These are phyloP conservation scores for Fraxinus excelsior DNA, from an alignment of 257 asterid species.

Conservation along the genomic window DNA sequence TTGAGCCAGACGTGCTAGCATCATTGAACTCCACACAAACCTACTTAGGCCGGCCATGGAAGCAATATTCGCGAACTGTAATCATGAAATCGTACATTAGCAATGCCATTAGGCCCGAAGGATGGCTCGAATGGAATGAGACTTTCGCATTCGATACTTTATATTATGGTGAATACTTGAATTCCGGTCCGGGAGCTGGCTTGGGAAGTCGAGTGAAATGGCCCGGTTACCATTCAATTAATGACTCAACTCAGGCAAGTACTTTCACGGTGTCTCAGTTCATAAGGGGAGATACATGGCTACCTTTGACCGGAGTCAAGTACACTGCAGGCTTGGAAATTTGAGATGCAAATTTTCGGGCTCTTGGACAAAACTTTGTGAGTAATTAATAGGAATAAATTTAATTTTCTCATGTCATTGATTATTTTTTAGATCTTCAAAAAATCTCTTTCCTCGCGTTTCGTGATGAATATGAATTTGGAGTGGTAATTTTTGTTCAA, in stretches of 20 bases:
- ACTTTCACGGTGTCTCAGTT: constrained; percentile 50
- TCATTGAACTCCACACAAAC: constrained; percentile 41
- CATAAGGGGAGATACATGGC: constrained; percentile 54
- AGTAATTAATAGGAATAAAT: neutral
- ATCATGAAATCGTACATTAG: constrained; percentile 57
- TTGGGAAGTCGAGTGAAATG: constrained; percentile 45
- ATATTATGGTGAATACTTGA: constrained; percentile 53
- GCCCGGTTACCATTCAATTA: constrained; percentile 54
- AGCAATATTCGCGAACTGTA: constrained; percentile 48
- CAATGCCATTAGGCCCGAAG: constrained; percentile 44
- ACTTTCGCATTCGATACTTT: constrained; percentile 41
- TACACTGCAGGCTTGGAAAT: constrained; percentile 44
- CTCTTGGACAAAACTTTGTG: neutral
- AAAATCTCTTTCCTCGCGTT: no score
- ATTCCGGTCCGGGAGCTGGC: constrained; percentile 55
- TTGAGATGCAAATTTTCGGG: constrained; percentile 9
- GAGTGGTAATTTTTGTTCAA: neutral
- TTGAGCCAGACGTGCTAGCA: constrained; percentile 34
- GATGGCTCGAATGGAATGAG: constrained; percentile 67
- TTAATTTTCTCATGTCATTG: neutral
- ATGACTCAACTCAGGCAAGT: constrained; percentile 37
- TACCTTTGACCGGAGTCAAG: constrained; percentile 59
- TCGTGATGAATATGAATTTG: neutral
- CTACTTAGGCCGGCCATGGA: constrained; percentile 65
- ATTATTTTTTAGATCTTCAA: neutral